Percentiles rank a stretch among this genome's conserved stretches.
phyloP scores from a whole-genome alignment of 2,329 filamentous ascomycete genomes.

The Xylariaceae sp. region DNA sequence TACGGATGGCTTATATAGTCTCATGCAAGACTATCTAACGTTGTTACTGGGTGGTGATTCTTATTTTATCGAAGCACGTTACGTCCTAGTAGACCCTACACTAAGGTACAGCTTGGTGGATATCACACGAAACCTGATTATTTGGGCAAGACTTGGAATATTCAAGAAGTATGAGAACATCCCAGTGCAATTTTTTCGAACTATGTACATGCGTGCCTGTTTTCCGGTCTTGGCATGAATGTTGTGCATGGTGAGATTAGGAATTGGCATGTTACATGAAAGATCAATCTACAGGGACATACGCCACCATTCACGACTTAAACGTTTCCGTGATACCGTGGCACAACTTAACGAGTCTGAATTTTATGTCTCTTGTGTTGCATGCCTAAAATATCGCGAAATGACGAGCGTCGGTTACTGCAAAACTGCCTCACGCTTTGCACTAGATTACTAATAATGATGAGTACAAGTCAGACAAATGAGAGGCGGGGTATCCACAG shows the following conservation, averaged over 20 bases:
- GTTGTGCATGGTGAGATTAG: slow-evolving; percentile 7
- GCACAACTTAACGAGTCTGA: neutral
- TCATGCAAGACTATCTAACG: slow-evolving; percentile 3
- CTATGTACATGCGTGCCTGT: neutral
- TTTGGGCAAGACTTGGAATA: neutral
- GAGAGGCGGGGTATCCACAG: slow-evolving; percentile 1
- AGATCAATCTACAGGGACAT: neutral
- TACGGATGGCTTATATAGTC: neutral
- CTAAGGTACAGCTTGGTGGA: neutral
- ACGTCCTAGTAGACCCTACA: neutral
- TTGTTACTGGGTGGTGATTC: neutral
- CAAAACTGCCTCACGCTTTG: slow-evolving; percentile 1
- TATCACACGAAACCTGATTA: slow-evolving; percentile 7
- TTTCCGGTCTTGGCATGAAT: slow-evolving; percentile 6
- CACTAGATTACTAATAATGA: neutral
- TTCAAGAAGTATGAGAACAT: neutral
- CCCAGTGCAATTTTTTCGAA: neutral
- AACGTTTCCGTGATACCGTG: slow-evolving; percentile 7
- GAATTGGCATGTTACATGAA: slow-evolving; percentile 10
- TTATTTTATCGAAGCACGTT: slow-evolving; percentile 5
- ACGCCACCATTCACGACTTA: neutral
- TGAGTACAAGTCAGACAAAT: neutral
- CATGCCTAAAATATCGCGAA: neutral
- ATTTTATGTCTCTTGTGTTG: neutral
- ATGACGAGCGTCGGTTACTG: neutral